Conservation (phyloP, 2,329 filamentous ascomycete species). For the Sarocladium strictum region DNA sequence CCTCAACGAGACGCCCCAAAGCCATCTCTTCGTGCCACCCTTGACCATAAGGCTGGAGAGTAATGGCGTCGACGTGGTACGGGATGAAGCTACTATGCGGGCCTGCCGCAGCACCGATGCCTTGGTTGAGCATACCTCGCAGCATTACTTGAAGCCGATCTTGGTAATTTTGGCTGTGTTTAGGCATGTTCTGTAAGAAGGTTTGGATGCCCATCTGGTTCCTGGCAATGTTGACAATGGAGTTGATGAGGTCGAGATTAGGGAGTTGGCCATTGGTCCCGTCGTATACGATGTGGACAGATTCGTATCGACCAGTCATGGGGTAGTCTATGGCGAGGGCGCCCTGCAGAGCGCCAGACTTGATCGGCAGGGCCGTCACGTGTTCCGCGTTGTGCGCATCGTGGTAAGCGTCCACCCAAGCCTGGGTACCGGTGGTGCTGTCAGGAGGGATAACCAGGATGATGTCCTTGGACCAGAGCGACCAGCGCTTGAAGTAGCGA, state of each 20-base stretch:
- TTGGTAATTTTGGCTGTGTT: constrained; percentile 71
- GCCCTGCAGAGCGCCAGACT: constrained; percentile 88
- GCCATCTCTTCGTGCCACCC: constrained; percentile 99
- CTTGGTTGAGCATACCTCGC: constrained; percentile 87
- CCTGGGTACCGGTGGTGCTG: constrained; percentile 83
- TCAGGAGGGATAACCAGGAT: constrained; percentile 87
- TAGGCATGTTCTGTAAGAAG: constrained; percentile 81
- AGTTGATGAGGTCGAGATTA: constrained; percentile 94
- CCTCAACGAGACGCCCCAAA: constrained; percentile 82
- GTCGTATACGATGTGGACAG: constrained; percentile 88
- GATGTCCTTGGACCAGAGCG: constrained; percentile 97
- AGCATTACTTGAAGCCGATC: constrained; percentile 84
- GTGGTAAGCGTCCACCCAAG: constrained; percentile 97
- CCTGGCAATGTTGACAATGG: constrained; percentile 77
- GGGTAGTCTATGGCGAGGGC: constrained; percentile 92
- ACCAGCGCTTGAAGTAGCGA: constrained; percentile 96
- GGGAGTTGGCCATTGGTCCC: constrained; percentile 93
- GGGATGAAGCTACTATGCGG: constrained; percentile 95
- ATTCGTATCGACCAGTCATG: constrained; percentile 76
- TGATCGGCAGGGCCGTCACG: constrained; percentile 74
- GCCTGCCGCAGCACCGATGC: constrained; percentile 73
- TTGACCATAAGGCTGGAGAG: constrained; percentile 79
- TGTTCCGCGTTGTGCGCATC: constrained; percentile 69
- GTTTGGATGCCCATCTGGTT: constrained; percentile 89
- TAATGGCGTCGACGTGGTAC: constrained; percentile 95